These are phyloP conservation scores for Kalmanozyma brasiliensis DNA, from an alignment of 1,284 basidiomycete species.

Conservation along the genomic window DNA sequence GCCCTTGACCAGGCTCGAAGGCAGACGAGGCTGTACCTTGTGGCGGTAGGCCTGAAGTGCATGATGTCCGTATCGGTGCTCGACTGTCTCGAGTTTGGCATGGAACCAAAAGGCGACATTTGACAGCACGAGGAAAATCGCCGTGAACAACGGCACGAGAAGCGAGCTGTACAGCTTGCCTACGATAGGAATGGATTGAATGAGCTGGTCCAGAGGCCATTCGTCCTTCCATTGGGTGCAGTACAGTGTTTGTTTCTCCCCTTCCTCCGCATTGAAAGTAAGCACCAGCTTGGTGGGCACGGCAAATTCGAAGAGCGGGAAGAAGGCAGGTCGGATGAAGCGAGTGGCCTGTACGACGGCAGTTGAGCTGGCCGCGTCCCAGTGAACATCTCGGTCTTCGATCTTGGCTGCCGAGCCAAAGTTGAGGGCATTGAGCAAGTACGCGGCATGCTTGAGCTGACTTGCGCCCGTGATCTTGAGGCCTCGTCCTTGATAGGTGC, in stretches of 20 bases:
- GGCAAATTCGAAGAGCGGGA: conserved; percentile 52
- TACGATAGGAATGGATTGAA: conserved; percentile 25
- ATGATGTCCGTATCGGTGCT: conserved; percentile 24
- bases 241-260: conserved; percentile 35
- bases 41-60: conserved; percentile 13
- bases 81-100: conserved; percentile 19
- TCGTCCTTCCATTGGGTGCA: conserved; percentile 50
- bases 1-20: conserved; percentile 33
- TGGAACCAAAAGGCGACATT: conserved; percentile 45
- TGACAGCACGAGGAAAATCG: conserved; percentile 37
- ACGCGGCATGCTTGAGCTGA: conserved; percentile 50
- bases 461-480: conserved; percentile 48
- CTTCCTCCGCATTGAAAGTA: conserved; percentile 35
- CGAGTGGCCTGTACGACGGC: conserved; percentile 45
- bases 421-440: conserved; percentile 44
- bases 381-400: conserved; percentile 34
- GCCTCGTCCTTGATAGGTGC: conserved; percentile 48
- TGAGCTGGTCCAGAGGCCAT: conserved; percentile 38
- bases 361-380: conserved; percentile 31
- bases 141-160: conserved; percentile 32
- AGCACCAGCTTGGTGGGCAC: conserved; percentile 36
- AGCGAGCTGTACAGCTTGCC: conserved; percentile 21
- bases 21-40: conserved; percentile 30
- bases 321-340: conserved; percentile 41
- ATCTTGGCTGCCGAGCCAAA: conserved; percentile 41